Base-by-base conservation (phyloP, 257 asterid genomes). In the Ilex aquifolium region DNA sequence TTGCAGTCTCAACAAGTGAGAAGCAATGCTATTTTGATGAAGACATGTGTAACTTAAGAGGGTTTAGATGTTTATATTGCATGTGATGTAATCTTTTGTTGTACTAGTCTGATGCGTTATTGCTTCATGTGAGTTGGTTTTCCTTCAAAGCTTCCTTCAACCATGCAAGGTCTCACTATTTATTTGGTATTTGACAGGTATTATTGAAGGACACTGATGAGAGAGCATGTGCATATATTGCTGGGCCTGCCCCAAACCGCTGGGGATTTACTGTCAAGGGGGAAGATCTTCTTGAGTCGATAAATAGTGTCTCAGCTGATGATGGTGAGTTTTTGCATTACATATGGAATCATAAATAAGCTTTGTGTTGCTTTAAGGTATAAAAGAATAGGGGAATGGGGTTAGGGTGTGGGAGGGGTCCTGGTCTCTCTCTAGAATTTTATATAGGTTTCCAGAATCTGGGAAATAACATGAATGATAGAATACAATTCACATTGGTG, bases 181-280 rank as follows among this genome's bases (percentile, higher is more conserved):
- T 51, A 3, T 57, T 65, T 56, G 65, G 63, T 80, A 53, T 58
- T 65, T 78, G 56, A 32, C 87, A 93, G 97, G 96, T 93, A 61
- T 90, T 85, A 67, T 74, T 93, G 76, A 88, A 93, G 85, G 99
- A 90, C 77, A 93, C 99, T 51, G 99, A 93, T 78, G 96, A 90
- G 82, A 81, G 99, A 72, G 99, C 99, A 58, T 93, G 99, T 77
- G 99, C 99, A n/a, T 93, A 90, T 76, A 72, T 93, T 73, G 97
- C 99, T 4, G 99, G 99, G 59, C 96, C 97, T 70, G 99, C 99
- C 51, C 99, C 99, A 65, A 88, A 88, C 68, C 99, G 99, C 32
- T 93, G 99, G 99, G 99, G 99, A 65, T 87, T 81, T 71, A 79
- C 87, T 71, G 82, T 80, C 50, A 92, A 90, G 69, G 99, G 97